phyloP scores from a whole-genome alignment of 352 stramenopile genomes.

The Phytophthora quininea region DNA sequence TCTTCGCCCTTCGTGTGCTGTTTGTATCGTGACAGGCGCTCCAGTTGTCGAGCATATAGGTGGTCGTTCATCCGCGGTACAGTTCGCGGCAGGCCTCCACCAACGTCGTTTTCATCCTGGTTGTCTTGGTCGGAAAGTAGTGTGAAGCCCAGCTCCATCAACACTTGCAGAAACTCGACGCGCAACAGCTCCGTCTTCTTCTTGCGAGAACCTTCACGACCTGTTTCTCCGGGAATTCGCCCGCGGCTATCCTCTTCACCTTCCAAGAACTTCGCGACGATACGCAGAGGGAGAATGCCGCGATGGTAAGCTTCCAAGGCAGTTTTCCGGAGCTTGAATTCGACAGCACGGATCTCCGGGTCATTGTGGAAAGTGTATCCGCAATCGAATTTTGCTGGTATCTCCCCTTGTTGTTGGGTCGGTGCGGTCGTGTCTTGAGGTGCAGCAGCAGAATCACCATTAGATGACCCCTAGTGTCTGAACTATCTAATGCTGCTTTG shows the following conservation, averaged over 20 bases:
- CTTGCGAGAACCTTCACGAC: slow-evolving; percentile 7
- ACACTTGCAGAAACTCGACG: slow-evolving; percentile 92
- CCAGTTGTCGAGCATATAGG: slow-evolving; percentile 83
- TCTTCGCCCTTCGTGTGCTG: slow-evolving; percentile 58
- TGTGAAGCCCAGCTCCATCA: slow-evolving; percentile 93
- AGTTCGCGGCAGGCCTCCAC: slow-evolving; percentile 13
- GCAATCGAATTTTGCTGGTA: slow-evolving; percentile 53
- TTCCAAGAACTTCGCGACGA: slow-evolving; percentile 79
- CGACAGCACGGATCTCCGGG: slow-evolving; percentile 78
- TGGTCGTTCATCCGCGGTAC: slow-evolving; percentile 69
- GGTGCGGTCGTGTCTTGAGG: neutral
- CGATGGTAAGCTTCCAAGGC: slow-evolving; percentile 72
- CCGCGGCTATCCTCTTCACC: slow-evolving; percentile 29
- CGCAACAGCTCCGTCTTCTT: slow-evolving; percentile 64
- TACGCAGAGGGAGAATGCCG: slow-evolving; percentile 69
- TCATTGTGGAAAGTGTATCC: slow-evolving; percentile 84
- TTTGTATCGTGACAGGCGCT: slow-evolving; percentile 70
- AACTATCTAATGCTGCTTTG: neutral
- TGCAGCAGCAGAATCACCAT: neutral
- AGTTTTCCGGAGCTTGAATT: slow-evolving; percentile 85
- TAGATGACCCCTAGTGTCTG: neutral
- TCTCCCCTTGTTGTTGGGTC: neutral
- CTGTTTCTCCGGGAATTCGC: slow-evolving; percentile 13
- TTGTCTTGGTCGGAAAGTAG: slow-evolving; percentile 58
- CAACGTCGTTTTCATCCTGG: slow-evolving; percentile 30